These are phyloP conservation scores for Phtheirospermum japonicum DNA, from an alignment of 257 asterid species.

Conservation along the genomic window DNA sequence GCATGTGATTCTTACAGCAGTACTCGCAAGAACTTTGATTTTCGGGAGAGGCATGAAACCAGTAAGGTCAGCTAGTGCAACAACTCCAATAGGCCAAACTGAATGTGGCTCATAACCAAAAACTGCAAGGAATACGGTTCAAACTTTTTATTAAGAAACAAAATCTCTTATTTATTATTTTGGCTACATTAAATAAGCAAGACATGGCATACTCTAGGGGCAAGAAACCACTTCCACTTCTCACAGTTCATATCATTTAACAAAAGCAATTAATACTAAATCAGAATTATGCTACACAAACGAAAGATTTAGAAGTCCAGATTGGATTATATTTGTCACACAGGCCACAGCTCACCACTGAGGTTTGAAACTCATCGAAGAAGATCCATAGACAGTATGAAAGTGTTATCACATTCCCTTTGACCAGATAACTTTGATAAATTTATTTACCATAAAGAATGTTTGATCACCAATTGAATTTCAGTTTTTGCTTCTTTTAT, in stretches of 20 bases:
- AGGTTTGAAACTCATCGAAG: not conserved
- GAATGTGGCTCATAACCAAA: conserved; percentile 98
- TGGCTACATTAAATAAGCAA: conserved; percentile 22
- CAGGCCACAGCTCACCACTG: conserved; percentile 9
- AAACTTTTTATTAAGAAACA: conserved; percentile 8
- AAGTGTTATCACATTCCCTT: not conserved
- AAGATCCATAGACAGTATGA: conserved; percentile 7
- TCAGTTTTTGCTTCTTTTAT: not conserved
- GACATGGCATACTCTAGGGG: conserved; percentile 8
- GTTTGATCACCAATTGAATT: conserved; percentile 5
- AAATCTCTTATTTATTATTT: not conserved
- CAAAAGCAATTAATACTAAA: conserved; percentile 8
- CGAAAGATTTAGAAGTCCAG: not conserved
- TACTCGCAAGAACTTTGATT: conserved; percentile 88
- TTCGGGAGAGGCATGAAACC: conserved; percentile 84
- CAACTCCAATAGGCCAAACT: conserved; percentile 91
- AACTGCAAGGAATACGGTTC: conserved; percentile 47
- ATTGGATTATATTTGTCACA: not conserved
- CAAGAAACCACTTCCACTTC: conserved; percentile 6
- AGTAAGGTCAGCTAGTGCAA: conserved; percentile 73
- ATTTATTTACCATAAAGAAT: conserved; percentile 11
- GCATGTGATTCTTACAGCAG: conserved; percentile 61
- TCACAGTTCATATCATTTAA: conserved; percentile 13
- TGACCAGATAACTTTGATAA: not conserved
- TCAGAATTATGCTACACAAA: not conserved